Evolutionary conservation across 768 basidiomycete genomes (phyloP), one percentile per base, ranked within the genome.

Genomic region (Mycena haematopus): DNA sequence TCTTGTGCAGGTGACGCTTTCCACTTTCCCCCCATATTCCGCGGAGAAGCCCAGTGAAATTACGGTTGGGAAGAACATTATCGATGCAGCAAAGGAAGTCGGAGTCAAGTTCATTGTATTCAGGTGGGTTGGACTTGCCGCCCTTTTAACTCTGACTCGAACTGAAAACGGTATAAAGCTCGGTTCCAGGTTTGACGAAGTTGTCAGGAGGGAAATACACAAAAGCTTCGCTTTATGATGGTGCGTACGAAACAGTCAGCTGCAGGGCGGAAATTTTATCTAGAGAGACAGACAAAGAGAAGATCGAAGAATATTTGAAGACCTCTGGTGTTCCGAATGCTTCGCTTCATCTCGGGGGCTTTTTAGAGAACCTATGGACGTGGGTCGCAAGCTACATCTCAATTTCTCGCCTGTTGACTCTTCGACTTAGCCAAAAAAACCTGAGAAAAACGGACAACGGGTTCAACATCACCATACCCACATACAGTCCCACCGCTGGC

Each of bases 71-170:
- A 54, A 53, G 52, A 54, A 60, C 35, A 22, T 60, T 9, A 22
- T 60, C 35, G 59, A 60, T 31, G 59, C 59, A 9, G 59, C 59
- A 9, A 60, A 60, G 45, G 59, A 52, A 17, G 52, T 33, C 19
- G 58, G 58, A 3, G 46, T 59, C 29, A 59, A 59, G 21, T 59
- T 59, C 22, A 52, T 59, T 19, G 38, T 59, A 2, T 59, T 51
- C 50, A 52, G 49, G 49, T 52, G 24, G 8, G 46, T 24, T 45
- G 6, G 3, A 45, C 22, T 45, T 22, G 14, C 2, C 8, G 44
- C 22, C 8, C 2, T 21, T 22, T 15, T 10, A 45, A 45, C 11
- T 33, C 8, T 0, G 8, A 21, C 22, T 33, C 8, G 5, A n/a
- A 11, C 42, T 51, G 11, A 58, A 5, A 3, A 15, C 9, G 7